Evolutionary conservation across 257 asterid genomes (phyloP).

Genomic region (Solanum virginianum): DNA sequence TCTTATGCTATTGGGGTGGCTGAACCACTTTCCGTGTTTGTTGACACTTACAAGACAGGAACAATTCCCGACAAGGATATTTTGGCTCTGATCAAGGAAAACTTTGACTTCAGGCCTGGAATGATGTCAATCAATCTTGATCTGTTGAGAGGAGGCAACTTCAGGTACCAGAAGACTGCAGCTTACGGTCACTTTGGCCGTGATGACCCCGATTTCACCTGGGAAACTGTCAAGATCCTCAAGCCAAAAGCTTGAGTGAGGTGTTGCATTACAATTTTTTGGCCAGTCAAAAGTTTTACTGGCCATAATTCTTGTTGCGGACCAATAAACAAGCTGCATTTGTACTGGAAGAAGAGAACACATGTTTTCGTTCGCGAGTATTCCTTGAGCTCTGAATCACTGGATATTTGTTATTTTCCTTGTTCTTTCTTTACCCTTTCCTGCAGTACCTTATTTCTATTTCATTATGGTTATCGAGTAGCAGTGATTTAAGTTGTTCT

Average conservation of each 20-base stretch:
- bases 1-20: slow-evolving; percentile 89
- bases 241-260: slow-evolving; percentile 69
- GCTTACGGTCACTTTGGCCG: slow-evolving; percentile 95
- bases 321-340: slow-evolving; percentile 16
- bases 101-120: slow-evolving; percentile 88
- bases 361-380: neutral
- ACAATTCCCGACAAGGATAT: slow-evolving; percentile 77
- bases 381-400: slow-evolving; percentile 2
- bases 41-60: slow-evolving; percentile 76
- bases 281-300: neutral
- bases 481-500: neutral
- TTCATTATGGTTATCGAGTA: neutral
- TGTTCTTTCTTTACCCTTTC: neutral
- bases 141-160: slow-evolving; percentile 69
- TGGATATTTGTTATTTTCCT: slow-evolving; percentile 2
- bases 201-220: slow-evolving; percentile 70
- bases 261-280: neutral
- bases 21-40: slow-evolving; percentile 82
- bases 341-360: neutral
- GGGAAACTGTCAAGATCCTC: slow-evolving; percentile 82
- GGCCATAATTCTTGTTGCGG: slow-evolving; percentile 3
- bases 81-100: slow-evolving; percentile 58
- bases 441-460: neutral
- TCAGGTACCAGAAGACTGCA: slow-evolving; percentile 85
- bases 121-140: slow-evolving; percentile 87